Base-by-base conservation (phyloP, 2,329 filamentous ascomycete species). In the Colletotrichum lini region DNA sequence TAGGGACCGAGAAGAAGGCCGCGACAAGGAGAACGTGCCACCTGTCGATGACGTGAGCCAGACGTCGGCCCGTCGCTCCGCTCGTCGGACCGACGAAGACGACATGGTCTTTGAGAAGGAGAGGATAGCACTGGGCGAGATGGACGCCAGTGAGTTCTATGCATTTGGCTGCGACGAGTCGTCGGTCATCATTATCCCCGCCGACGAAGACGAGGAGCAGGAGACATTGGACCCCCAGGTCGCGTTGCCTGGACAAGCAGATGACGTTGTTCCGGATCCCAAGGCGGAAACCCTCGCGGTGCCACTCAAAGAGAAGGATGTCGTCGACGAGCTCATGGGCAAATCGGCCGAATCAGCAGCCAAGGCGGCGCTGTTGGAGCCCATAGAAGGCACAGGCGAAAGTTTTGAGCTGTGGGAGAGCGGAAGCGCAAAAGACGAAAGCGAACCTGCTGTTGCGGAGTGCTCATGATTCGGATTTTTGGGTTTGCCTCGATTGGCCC, bases 11-110 rank as follows among this genome's bases (percentile, higher is more conserved):
- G 85, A 86, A 42, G 89, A 93, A 74, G 88, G 89, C 56, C 87
- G 90, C 42, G 93, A 94, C 77, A 99, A 99, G 86, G 96, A 99
- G 84, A 99, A 99, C 78, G 90, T 98, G 21, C 93, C 96, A 5
- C 96, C 96, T 2, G 79, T 83, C 3, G 88, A 89, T 66, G 91
- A 93, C 56, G 80, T 92, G 49, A 90, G 88, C 38, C 88, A 92
- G 77, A 90, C 89, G 0, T 83, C 83, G 18, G 75, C 76, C 26
- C 77, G 80, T 2, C 78, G 79, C 0, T 75, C 78, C n/a, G 73
- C 80, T 30, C 79, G 81, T n/a, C 74, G 79, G 10, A 74, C 75
- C 26, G 74, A 77, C 15, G 77, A 77, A 26, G 88, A 90, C 60
- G 84, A 86, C 69, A 91, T 91, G 85, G 79, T 88, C 21, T 84